phyloP scores from a whole-genome alignment of 805 yeast species.

The Ogataea chonburiensis region DNA sequence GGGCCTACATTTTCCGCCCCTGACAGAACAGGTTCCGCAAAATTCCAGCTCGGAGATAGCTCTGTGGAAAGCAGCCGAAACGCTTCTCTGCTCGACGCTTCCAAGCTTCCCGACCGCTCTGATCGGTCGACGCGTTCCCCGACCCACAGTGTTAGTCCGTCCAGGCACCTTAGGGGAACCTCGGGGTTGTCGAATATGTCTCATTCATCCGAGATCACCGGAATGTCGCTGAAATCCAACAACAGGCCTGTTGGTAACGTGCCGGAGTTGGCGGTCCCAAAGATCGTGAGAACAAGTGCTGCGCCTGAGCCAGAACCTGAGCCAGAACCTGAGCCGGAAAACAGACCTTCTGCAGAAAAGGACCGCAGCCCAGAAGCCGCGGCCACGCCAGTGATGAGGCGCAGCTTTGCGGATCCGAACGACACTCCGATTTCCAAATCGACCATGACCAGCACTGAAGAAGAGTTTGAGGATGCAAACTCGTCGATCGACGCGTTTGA shows the following conservation, averaged over 20 bases:
- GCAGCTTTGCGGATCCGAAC: neutral
- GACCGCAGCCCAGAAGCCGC: too few relatives aligned
- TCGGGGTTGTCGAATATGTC: conserved; percentile 1
- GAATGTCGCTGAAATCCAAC: neutral
- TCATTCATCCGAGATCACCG: conserved; percentile 1
- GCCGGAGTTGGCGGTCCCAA: neutral
- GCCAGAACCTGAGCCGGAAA: neutral
- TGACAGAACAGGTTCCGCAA: conserved; percentile 1
- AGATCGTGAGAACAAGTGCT: neutral
- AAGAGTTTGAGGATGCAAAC: conserved; percentile 21
- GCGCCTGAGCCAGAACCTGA: neutral
- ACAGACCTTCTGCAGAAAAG: too few relatives aligned
- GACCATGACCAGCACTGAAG: conserved; percentile 7
- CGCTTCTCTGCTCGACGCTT: conserved; percentile 5
- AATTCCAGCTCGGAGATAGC: conserved; percentile 8
- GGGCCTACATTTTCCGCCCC: conserved; percentile 1
- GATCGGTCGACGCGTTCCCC: neutral
- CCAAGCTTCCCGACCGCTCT: neutral
- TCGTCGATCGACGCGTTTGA: conserved; percentile 30
- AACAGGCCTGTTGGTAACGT: conserved; percentile 1
- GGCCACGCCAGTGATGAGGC: neutral
- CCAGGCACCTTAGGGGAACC: conserved; percentile 1
- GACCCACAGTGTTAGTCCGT: conserved; percentile 3
- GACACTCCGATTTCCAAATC: conserved; percentile 9
- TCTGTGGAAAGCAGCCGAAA: conserved; percentile 9